Evolutionary conservation across 495 filamentous ascomycete species (phyloP).

Genomic region (Aspergillus diversus): DNA sequence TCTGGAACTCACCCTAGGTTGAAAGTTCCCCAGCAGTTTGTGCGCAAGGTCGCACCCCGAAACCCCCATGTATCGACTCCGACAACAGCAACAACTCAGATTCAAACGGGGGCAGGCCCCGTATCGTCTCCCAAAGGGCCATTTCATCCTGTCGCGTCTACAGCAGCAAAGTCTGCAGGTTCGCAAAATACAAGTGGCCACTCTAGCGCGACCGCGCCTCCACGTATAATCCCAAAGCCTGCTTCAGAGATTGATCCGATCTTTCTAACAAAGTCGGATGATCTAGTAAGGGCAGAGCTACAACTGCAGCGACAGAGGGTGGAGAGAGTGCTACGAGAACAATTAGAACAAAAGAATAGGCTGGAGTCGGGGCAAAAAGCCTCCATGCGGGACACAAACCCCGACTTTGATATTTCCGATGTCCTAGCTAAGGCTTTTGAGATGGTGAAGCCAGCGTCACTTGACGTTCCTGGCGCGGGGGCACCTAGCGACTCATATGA

Average conservation of each 20-base stretch:
- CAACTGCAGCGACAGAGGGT: constrained; percentile 78
- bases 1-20: constrained; percentile 74
- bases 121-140: constrained; percentile 32
- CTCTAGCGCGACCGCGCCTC: constrained; percentile 28
- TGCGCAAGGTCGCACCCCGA: constrained; percentile 52
- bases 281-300: constrained; percentile 79
- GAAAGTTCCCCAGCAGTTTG: constrained; percentile 64
- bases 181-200: constrained; percentile 35
- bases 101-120: constrained; percentile 30
- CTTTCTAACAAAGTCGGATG: constrained; percentile 81
- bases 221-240: constrained; percentile 44
- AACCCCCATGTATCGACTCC: constrained; percentile 28
- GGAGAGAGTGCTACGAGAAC: constrained; percentile 75
- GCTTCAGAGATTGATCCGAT: constrained; percentile 71
- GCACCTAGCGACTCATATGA: constrained; percentile 79
- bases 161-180: constrained; percentile 31
- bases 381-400: constrained; percentile 59
- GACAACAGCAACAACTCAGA: constrained; percentile 23
- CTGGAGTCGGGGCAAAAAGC: constrained; percentile 57
- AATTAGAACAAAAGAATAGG: constrained; percentile 66
- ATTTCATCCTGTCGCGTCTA: constrained; percentile 33
- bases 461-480: constrained; percentile 55
- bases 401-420: constrained; percentile 75
- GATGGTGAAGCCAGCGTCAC: constrained; percentile 65
- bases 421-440: constrained; percentile 72